These are phyloP conservation scores for Pilaira anomala DNA, from an alignment of 192 early-diverging fungal genomes.

Conservation along the genomic window DNA sequence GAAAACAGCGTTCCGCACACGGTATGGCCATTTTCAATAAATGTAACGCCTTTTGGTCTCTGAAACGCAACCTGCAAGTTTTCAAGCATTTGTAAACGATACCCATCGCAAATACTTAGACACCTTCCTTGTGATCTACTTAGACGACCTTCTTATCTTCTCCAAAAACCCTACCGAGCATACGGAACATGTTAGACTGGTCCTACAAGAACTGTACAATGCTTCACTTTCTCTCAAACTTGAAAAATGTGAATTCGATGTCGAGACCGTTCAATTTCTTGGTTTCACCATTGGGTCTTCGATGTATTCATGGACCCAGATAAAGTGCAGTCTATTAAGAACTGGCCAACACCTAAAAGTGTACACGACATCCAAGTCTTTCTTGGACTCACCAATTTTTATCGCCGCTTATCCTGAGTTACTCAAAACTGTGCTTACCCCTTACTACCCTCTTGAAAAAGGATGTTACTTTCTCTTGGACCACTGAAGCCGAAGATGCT, in stretches of 20 bases:
- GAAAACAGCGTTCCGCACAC: not conserved
- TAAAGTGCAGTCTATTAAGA: not conserved
- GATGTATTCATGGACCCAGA: not conserved
- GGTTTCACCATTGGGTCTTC: conserved; percentile 11
- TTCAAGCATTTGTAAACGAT: not conserved
- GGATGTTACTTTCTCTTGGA: not conserved
- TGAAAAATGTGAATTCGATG: conserved; percentile 9
- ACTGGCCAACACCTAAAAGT: not conserved
- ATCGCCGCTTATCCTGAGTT: conserved; percentile 25
- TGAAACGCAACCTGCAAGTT: not conserved
- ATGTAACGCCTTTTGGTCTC: not conserved
- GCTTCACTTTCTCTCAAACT: not conserved
- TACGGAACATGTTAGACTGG: conserved; percentile 6
- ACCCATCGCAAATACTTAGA: not conserved
- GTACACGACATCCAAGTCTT: conserved; percentile 12
- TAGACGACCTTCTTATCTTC: conserved; percentile 46
- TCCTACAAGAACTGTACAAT: not conserved
- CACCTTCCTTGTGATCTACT: conserved; percentile 24
- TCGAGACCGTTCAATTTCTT: not conserved
- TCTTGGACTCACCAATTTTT: conserved; percentile 33
- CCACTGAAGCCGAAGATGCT: not conserved
- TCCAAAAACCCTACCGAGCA: conserved; percentile 27
- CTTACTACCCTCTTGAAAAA: conserved; percentile 20
- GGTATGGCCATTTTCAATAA: not conserved
- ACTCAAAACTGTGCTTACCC: conserved; percentile 10